Conservation (phyloP, 1,284 basidiomycete genomes). For the Puccinia polysora region DNA sequence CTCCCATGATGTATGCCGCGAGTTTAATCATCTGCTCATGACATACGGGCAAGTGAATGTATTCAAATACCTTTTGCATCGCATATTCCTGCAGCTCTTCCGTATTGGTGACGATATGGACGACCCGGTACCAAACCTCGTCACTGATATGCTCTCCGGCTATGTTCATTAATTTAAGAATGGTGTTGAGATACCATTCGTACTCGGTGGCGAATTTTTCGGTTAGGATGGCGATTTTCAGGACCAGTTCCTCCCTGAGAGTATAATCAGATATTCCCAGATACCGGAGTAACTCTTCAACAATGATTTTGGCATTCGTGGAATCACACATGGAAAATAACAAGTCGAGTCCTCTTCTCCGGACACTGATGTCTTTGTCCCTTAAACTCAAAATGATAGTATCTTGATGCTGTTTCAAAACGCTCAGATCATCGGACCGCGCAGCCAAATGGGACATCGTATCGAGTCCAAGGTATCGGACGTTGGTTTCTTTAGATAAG, state of each 20-base stretch:
- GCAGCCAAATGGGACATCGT: slow-evolving; percentile 98
- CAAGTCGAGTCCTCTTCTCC: slow-evolving; percentile 85
- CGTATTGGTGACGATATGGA: slow-evolving; percentile 97
- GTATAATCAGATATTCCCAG: slow-evolving; percentile 91
- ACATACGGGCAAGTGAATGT: slow-evolving; percentile 78
- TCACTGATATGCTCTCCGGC: slow-evolving; percentile 98
- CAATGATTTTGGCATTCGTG: slow-evolving; percentile 88
- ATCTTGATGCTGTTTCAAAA: slow-evolving; percentile 90
- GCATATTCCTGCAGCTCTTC: slow-evolving; percentile 85
- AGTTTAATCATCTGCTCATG: slow-evolving; percentile 98
- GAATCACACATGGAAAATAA: slow-evolving; percentile 99
- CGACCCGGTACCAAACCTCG: slow-evolving; percentile 97
- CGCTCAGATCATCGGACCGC: slow-evolving; percentile 71
- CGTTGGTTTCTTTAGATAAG: slow-evolving; percentile 95
- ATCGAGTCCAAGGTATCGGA: slow-evolving; percentile 93
- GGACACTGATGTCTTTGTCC: slow-evolving; percentile 95
- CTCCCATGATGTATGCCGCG: slow-evolving; percentile 92
- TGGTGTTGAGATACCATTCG: slow-evolving; percentile 82
- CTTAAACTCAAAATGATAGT: slow-evolving; percentile 90
- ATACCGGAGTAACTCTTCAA: slow-evolving; percentile 87
- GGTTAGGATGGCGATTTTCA: slow-evolving; percentile 96
- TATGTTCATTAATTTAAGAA: slow-evolving; percentile 86
- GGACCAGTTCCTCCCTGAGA: slow-evolving; percentile 92
- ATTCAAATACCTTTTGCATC: slow-evolving; percentile 84
- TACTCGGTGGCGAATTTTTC: slow-evolving; percentile 85